Percentiles rank a stretch among this genome's conserved stretches.
phyloP scores from a whole-genome alignment of 2,329 filamentous ascomycete species.

The Alternaria gaisen region DNA sequence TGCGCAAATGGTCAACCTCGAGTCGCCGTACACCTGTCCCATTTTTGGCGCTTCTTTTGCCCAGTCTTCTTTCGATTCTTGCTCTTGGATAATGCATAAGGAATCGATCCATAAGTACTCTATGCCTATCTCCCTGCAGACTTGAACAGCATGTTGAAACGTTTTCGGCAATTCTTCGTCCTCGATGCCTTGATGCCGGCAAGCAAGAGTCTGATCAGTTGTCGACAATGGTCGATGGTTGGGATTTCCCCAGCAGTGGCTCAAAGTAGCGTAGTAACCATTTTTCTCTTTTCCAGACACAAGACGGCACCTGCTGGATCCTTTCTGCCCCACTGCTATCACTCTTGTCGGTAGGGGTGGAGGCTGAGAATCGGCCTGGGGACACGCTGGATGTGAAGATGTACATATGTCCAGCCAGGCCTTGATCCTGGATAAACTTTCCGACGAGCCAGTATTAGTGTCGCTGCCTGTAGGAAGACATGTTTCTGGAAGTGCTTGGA shows the following conservation, averaged over 20 bases:
- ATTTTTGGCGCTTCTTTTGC: background rate
- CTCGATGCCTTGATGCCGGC: background rate
- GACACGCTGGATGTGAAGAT: background rate
- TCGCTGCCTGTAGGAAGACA: background rate
- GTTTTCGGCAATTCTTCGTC: background rate
- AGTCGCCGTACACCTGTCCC: background rate
- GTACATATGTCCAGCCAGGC: background rate
- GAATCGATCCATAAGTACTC: background rate
- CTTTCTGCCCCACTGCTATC: background rate
- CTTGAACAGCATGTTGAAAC: background rate
- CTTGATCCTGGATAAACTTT: background rate
- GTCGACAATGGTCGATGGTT: background rate
- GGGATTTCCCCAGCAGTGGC: background rate
- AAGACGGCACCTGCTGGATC: background rate
- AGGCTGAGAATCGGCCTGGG: background rate
- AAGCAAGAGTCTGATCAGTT: background rate
- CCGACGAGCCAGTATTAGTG: fast-evolving
- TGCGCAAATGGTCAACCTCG: background rate
- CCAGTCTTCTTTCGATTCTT: background rate
- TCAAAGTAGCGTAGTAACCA: background rate
- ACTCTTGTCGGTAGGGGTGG: background rate
- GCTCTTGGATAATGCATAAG: background rate
- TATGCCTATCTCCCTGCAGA: background rate
- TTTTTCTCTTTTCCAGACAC: background rate
- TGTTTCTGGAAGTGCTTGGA: background rate